Base-by-base conservation (phyloP, 306 rosid species). In the Lathyrus aphaca region DNA sequence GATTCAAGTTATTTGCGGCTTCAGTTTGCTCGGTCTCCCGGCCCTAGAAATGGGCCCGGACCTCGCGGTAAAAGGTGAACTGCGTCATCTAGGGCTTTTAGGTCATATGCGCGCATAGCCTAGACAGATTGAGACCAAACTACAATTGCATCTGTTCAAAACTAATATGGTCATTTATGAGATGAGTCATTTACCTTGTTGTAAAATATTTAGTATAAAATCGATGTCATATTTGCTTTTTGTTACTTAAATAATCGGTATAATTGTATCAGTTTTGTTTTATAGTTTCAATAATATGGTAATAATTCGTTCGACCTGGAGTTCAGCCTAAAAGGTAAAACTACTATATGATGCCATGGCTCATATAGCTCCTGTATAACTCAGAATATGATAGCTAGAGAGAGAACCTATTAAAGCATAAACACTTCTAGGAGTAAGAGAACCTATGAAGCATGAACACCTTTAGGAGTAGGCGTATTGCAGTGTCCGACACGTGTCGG, bases 21-120 rank as follows among this genome's bases (percentile, higher is more conserved):
- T 63, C 97, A 88, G 77, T 88, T 91, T 83, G 87, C 97, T 13
- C 83, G 97, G 67, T 84, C 65, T 78, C 94, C 96, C 2, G 96
- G 97, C 63, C 91, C 93, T 3, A 85, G 96, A 75, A 61, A 84
- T 57, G 91, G 87, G 43, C 11, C 89, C 40, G 89, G 87, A 64
- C 68, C 85, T 25, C 87, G 93, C 48, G 83, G 92, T 38, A 88
- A 88, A 81, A 83, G 95, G 83, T 88, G 80, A 91, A 76, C 62
- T 25, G 66, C 69, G 46, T 77, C 54, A 18, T 48, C 45, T 40
- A 46, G 77, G 38, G 73, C 50, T 30, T 64, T 29, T 58, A 56
- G 16, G 62, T 65, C 13, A 18, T 56, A 56, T 50, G 27, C 35
- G 40, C 82, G 46, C 68, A 66, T 38, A 74, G 60, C 48, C 66